These are phyloP conservation scores for Pseudozyma pruni DNA, from an alignment of 1,284 basidiomycete genomes.

Conservation along the genomic window DNA sequence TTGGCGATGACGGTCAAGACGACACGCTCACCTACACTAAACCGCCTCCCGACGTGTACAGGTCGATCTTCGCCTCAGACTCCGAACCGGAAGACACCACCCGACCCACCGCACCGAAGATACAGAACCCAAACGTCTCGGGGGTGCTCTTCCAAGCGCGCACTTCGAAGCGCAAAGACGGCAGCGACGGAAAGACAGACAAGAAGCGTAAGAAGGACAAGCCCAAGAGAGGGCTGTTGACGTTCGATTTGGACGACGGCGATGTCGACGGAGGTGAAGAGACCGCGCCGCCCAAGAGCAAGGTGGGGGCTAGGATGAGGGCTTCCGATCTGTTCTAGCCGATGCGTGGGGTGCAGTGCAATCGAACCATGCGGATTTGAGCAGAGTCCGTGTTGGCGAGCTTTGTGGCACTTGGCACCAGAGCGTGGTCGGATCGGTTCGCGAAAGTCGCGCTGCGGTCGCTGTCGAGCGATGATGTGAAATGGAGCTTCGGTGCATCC, in stretches of 20 bases:
- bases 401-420: too few species aligned
- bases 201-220: slow-evolving; percentile 35
- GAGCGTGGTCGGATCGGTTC: too few species aligned
- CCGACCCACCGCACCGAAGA: slow-evolving; percentile 4
- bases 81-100: slow-evolving; percentile 81
- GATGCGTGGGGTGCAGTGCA: too few species aligned
- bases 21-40: slow-evolving; percentile 87
- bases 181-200: slow-evolving; percentile 75
- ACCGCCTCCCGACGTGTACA: slow-evolving; percentile 91
- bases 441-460: too few species aligned
- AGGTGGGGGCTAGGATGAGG: slow-evolving; percentile 10
- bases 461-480: too few species aligned
- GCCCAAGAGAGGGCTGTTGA: slow-evolving; percentile 18
- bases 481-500: too few species aligned
- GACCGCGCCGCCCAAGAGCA: not conserved
- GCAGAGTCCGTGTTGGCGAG: too few species aligned
- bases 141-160: slow-evolving; percentile 26
- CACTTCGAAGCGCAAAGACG: slow-evolving; percentile 24
- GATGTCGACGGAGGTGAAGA: not conserved
- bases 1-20: slow-evolving; percentile 86
- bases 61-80: slow-evolving; percentile 74
- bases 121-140: slow-evolving; percentile 21
- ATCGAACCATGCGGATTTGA: too few species aligned
- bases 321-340: slow-evolving; percentile 34
- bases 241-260: slow-evolving; percentile 71